Evolutionary conservation across 768 basidiomycete species (phyloP).

Genomic region (Agaricus subrufescens): DNA sequence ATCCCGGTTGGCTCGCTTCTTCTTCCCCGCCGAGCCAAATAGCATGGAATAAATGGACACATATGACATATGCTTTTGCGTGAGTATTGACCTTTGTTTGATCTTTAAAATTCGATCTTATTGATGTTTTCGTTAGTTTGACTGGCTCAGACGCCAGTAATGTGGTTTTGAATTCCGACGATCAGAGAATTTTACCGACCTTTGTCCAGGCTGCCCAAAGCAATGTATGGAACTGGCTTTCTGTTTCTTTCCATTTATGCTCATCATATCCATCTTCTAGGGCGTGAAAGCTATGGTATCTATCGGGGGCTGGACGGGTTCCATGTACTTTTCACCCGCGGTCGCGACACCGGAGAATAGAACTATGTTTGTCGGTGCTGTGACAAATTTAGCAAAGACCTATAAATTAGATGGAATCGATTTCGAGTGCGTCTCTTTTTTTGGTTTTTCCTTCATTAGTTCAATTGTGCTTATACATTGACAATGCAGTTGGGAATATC

Average conservation of each 20-base stretch:
- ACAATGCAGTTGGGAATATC: conserved; percentile 71
- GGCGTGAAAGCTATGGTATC: conserved; percentile 51
- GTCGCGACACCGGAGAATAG: conserved; percentile 52
- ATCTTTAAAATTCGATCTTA: not conserved
- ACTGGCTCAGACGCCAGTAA: conserved; percentile 22
- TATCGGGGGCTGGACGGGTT: conserved; percentile 69
- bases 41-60: conserved; percentile 52
- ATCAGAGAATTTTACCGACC: conserved; percentile 36
- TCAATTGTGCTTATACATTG: not conserved
- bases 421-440: conserved; percentile 31
- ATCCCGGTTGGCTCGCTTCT: conserved; percentile 4
- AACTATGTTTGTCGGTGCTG: conserved; percentile 51
- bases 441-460: not conserved
- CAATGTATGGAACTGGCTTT: conserved; percentile 23
- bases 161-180: conserved; percentile 31
- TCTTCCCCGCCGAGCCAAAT: conserved; percentile 28
- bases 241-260: too few relatives aligned
- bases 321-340: conserved; percentile 51
- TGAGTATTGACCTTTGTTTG: conserved; percentile 17
- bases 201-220: conserved; percentile 47
- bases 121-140: conserved; percentile 15
- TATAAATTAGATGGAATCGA: conserved; percentile 58
- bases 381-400: conserved; percentile 37
- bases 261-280: conserved; percentile 22
- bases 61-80: conserved; percentile 47